A percentile compares a stretch with the other conserved stretches of the same genome.
phyloP scores from a whole-genome alignment of 2,329 filamentous ascomycete species.

The Claviceps sorghi region DNA sequence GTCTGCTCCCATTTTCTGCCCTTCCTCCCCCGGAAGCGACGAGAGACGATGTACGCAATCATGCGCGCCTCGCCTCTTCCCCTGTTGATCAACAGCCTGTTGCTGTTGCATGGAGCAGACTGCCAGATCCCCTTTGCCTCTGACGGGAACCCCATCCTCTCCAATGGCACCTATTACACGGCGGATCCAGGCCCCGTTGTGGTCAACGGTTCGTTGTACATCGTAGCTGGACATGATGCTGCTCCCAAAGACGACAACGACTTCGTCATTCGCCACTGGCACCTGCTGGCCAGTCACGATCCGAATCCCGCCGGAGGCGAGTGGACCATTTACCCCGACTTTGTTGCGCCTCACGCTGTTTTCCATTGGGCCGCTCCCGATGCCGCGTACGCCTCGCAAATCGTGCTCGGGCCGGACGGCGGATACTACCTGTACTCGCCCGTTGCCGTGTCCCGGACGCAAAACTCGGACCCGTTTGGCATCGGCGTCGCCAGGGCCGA shows the following conservation, averaged over 20 bases:
- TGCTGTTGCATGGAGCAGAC: not conserved
- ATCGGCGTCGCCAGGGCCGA: not conserved
- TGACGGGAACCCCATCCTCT: not conserved
- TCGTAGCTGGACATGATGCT: not conserved
- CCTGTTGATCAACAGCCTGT: not conserved
- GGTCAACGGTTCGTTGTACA: not conserved
- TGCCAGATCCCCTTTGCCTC: not conserved
- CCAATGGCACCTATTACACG: not conserved
- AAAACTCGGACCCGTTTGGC: not conserved
- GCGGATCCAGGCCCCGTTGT: not conserved
- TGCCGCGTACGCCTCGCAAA: not conserved
- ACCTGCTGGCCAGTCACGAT: not conserved
- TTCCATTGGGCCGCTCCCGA: not conserved
- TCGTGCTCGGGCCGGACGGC: not conserved
- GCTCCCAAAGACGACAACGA: not conserved
- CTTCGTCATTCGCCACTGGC: not conserved
- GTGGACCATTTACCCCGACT: not conserved
- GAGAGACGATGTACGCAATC: not conserved
- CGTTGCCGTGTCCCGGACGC: not conserved
- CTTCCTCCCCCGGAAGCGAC: not conserved
- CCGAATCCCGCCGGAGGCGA: not conserved
- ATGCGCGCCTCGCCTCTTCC: not conserved
- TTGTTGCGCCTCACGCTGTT: not conserved
- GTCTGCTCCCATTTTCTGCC: not conserved
- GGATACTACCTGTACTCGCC: not conserved